Conservation (phyloP, 805 yeast genomes). For the Schizosaccharomyces japonicus region DNA sequence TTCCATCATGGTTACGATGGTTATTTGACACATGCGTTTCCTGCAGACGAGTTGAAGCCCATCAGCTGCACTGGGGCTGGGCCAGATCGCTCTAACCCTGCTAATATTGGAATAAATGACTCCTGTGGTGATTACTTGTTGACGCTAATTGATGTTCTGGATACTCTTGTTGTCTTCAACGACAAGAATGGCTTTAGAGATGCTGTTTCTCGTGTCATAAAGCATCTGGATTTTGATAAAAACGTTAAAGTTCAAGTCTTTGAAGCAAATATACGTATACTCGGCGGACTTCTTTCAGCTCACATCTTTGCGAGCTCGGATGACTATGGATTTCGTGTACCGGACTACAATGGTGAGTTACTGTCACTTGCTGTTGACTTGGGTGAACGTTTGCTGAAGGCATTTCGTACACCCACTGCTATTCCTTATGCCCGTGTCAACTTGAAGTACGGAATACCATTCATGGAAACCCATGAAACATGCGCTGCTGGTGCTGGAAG, state of each 20-base stretch:
- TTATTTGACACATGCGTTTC: constrained; percentile 3
- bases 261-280: constrained; percentile 56
- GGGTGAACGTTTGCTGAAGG: constrained; percentile 45
- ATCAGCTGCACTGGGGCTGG: constrained; percentile 43
- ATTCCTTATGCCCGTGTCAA: constrained; percentile 68
- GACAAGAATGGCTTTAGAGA: constrained; percentile 32
- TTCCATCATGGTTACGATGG: constrained; percentile 4
- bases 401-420: constrained; percentile 36
- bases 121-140: constrained; percentile 64
- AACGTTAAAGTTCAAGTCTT: constrained; percentile 67
- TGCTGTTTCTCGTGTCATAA: constrained; percentile 21
- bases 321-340: constrained; percentile 20
- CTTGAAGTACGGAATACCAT: constrained; percentile 26
- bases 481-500: constrained; percentile 77
- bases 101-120: constrained; percentile 46
- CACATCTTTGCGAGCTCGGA: constrained; percentile 45
- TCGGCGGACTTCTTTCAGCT: constrained; percentile 62
- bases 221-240: constrained; percentile 27
- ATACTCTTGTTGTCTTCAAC: constrained; percentile 51
- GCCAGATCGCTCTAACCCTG: constrained; percentile 30
- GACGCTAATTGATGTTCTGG: constrained; percentile 58
- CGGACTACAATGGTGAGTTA: constrained; percentile 46
- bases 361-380: constrained; percentile 47
- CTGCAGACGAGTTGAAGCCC: constrained; percentile 27
- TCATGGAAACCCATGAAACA: constrained; percentile 26